Base-by-base conservation (phyloP, 2,329 filamentous ascomycete genomes). In the Cordyceps sp. region DNA sequence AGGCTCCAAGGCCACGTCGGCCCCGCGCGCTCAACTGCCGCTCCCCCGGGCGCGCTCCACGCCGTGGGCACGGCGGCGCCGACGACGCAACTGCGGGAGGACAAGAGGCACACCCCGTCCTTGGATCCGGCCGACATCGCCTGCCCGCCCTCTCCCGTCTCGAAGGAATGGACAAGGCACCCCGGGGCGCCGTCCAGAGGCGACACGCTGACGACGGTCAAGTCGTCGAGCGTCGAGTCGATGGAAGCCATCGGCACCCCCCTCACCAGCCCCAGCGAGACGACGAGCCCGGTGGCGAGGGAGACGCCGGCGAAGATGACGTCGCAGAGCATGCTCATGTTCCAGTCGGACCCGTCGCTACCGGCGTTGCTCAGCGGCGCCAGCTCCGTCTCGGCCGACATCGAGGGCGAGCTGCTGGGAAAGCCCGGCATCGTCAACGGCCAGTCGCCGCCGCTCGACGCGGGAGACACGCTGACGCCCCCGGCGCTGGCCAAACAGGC, bases 341-440 rank as follows among this genome's bases (percentile, higher is more conserved):
- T 73, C 46, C 69, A 68, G 34, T 77, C 72, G 4, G 72, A 77
- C 32, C 72, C 71, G 0, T 78, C 73, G 5, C 51, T 78, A 3
- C 73, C 73, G 10, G 71, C 72, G 6, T 53, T 77, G 7, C 57
- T 77, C 10, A 77, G 72, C 35, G 69, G 72, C 10, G 69, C 71
- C 8, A 75, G 71, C 43, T 78, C 73, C 3, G 62, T 76, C 9
- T 77, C 70, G 12, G 69, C 67, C 1, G 73, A 76, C 40, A 55
- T 66, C 16, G 73, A 78, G 38, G 68, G 64, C 2, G 73, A 77
- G 30, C 68, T 73, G 25, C 53, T 74, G 4, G 53, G 62, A 33
- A 57, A 53, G 16, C 66, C 66, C 9, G 63, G 61, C 5, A 52
- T 59, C 6, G 53, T 66, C 6, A 54, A 54, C 30, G 42, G 37